These are phyloP conservation scores for Passalora sequoiae DNA, from an alignment of 2,329 filamentous ascomycete species.

Conservation along the genomic window DNA sequence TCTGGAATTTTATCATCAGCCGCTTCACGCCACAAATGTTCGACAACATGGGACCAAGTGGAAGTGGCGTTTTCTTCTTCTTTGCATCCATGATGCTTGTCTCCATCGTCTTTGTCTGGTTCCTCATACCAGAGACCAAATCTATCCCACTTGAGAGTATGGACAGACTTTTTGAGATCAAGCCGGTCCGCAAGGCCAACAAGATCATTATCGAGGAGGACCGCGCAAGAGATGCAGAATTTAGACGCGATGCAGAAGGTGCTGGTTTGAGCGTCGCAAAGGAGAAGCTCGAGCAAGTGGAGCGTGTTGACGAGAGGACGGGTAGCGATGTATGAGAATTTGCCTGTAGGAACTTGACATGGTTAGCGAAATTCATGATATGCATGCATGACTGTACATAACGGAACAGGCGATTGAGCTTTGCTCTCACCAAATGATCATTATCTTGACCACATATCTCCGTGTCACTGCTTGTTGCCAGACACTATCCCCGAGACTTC, in stretches of 20 bases:
- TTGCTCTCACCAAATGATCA: constrained; percentile 19
- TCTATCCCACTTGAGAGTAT: constrained; percentile 43
- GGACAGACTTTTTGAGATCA: constrained; percentile 44
- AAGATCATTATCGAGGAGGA: constrained; percentile 37
- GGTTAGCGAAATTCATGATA: background rate
- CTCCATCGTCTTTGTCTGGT: constrained; percentile 44
- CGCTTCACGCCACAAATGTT: constrained; percentile 64
- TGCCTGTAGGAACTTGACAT: background rate
- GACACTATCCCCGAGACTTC: too few relatives aligned
- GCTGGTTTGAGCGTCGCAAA: constrained; percentile 35
- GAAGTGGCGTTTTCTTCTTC: constrained; percentile 42
- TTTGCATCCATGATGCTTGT: constrained; percentile 46
- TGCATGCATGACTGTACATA: constrained; percentile 2
- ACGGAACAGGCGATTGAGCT: constrained; percentile 12
- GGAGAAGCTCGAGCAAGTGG: constrained; percentile 33
- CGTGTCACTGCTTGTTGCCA: too few relatives aligned
- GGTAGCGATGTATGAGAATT: constrained; percentile 11
- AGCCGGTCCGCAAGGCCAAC: constrained; percentile 40
- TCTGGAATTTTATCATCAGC: constrained; percentile 65
- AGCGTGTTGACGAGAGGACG: constrained; percentile 24
- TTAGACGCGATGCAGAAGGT: constrained; percentile 38
- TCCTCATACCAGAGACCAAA: constrained; percentile 42
- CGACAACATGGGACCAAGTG: constrained; percentile 36
- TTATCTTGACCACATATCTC: too few relatives aligned
- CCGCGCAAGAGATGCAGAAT: constrained; percentile 37